Evolutionary conservation across 352 stramenopile species (phyloP).

Genomic region (Globisporangium paddicum): DNA sequence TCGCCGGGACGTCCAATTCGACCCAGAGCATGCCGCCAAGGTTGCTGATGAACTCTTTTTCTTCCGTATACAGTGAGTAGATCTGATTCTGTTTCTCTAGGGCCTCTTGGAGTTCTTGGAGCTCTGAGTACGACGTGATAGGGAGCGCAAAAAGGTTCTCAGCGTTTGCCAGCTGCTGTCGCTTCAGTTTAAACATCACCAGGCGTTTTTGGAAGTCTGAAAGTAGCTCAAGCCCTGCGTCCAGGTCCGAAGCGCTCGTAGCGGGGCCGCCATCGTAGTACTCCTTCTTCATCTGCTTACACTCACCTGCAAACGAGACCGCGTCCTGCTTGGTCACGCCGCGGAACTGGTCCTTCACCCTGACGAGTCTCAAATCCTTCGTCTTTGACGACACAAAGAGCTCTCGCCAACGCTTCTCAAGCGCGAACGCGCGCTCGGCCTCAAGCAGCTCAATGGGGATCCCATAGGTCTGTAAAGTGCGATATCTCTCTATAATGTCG

Average conservation of each 20-base stretch:
- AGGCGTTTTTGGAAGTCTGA: conserved; percentile 83
- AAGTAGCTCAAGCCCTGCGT: conserved; percentile 87
- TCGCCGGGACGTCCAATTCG: conserved; percentile 88
- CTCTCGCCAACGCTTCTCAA: conserved; percentile 82
- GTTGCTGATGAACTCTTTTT: conserved; percentile 91
- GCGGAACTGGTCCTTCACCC: conserved; percentile 94
- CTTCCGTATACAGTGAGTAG: conserved; percentile 90
- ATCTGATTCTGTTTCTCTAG: conserved; percentile 89
- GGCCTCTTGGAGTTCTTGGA: conserved; percentile 82
- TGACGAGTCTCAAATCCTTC: conserved; percentile 90
- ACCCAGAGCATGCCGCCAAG: conserved; percentile 91
- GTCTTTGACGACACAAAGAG: conserved; percentile 87
- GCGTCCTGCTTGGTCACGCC: conserved; percentile 92
- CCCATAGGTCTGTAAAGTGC: conserved; percentile 77
- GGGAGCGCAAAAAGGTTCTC: conserved; percentile 92
- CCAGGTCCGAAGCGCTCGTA: conserved; percentile 78
- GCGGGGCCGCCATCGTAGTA: conserved; percentile 87
- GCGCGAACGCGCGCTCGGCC: conserved; percentile 57
- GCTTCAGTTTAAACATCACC: conserved; percentile 59
- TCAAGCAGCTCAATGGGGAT: conserved; percentile 75
- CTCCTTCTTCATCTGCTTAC: conserved; percentile 79
- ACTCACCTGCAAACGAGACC: conserved; percentile 84
- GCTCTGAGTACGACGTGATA: conserved; percentile 89
- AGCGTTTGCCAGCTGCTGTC: conserved; percentile 91
- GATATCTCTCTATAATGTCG: conserved; percentile 92